A percentile compares a stretch with the other conserved stretches of the same genome.
phyloP scores from a whole-genome alignment of 495 filamentous ascomycete species.

The Trichoderma erinaceum region DNA sequence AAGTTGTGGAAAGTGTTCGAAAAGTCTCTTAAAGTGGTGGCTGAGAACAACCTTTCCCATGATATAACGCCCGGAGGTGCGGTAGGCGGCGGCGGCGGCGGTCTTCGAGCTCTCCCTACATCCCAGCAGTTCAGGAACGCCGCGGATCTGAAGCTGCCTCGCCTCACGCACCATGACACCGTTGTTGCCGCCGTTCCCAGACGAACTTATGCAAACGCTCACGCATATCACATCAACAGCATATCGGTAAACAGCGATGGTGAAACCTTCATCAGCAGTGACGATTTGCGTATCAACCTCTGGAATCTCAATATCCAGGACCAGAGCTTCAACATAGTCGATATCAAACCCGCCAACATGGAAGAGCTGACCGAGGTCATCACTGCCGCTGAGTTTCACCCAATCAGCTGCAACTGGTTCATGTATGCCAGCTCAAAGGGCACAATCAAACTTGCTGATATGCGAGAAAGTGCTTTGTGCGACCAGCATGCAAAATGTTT shows the following conservation, averaged over 20 bases:
- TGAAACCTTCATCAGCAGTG: conserved; percentile 97
- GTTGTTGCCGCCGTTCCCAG: conserved; percentile 95
- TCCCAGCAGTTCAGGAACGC: conserved; percentile 65
- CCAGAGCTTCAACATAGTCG: conserved; percentile 99
- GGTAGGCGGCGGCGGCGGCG: conserved; percentile 68
- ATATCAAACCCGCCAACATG: conserved; percentile 99
- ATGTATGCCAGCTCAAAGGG: conserved; percentile 99
- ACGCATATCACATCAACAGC: conserved; percentile 99
- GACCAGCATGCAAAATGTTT: conserved; percentile 92
- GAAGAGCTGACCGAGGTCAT: conserved; percentile 98
- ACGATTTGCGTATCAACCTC: conserved; percentile 94
- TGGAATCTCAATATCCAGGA: conserved; percentile 99
- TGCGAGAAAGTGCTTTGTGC: conserved; percentile 92
- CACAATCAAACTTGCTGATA: conserved; percentile 97
- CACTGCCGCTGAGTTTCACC: conserved; percentile 96
- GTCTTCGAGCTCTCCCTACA: conserved; percentile 59
- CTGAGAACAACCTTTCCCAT: conserved; percentile 95
- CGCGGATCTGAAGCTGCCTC: conserved; percentile 82
- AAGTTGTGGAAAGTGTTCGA: conserved; percentile 99
- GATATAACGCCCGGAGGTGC: conserved; percentile 78
- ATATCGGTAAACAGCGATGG: conserved; percentile 99
- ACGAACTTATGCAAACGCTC: conserved; percentile 94
- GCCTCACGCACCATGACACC: conserved; percentile 95
- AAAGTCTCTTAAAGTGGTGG: conserved; percentile 97
- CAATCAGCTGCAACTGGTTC: conserved; percentile 97